Conservation (phyloP, 208 protist genomes). For the Crithidia thermophila region DNA sequence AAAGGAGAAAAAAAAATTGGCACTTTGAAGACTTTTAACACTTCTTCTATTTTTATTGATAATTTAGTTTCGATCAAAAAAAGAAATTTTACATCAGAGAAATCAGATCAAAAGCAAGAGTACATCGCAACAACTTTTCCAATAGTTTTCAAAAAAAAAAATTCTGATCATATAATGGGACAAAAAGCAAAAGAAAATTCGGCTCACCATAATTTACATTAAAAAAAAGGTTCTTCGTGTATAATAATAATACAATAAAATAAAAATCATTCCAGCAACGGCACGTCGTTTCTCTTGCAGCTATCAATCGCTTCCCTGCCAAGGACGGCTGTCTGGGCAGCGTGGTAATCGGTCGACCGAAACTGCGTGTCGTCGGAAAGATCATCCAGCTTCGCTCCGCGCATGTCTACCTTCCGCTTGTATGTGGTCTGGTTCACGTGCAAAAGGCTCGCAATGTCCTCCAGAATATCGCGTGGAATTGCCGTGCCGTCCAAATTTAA, state of each 20-base stretch:
- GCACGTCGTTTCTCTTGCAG: constrained; percentile 35
- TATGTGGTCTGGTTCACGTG: constrained; percentile 81
- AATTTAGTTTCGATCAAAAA: too few relatives aligned
- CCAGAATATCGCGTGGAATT: constrained; percentile 61
- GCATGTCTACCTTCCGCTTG: constrained; percentile 57
- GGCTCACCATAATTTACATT: neutral
- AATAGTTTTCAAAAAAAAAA: neutral
- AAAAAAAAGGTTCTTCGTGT: neutral
- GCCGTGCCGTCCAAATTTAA: constrained; percentile 59
- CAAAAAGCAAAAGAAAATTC: constrained; percentile 12
- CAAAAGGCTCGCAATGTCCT: constrained; percentile 77
- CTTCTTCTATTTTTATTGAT: too few relatives aligned
- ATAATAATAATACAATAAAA: neutral
- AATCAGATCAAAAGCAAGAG: too few relatives aligned
- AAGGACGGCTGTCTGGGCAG: constrained; percentile 51
- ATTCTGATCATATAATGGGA: too few relatives aligned
- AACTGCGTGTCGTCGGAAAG: constrained; percentile 71
- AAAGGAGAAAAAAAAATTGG: neutral
- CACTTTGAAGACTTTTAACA: too few relatives aligned
- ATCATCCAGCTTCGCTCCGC: constrained; percentile 44
- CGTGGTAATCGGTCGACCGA: constrained; percentile 74
- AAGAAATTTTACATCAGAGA: too few relatives aligned
- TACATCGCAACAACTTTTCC: too few relatives aligned
- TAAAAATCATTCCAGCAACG: constrained; percentile 33
- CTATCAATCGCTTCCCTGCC: constrained; percentile 48